These are phyloP conservation scores for Warburgia ugandensis DNA, from an alignment of 164 flowering plant genomes.

Conservation along the genomic window DNA sequence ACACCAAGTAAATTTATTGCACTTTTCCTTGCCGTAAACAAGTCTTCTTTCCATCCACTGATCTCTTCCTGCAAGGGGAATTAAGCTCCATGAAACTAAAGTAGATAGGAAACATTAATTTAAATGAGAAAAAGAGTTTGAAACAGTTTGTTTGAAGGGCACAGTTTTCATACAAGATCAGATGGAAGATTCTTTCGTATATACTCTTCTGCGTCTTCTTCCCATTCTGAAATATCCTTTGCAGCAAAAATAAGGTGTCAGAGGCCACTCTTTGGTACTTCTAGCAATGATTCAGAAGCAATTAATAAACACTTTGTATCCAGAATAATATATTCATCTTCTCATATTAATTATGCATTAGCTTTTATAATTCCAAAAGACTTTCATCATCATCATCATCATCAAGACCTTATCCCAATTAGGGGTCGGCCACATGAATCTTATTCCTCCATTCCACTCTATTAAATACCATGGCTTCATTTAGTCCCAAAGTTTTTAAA, in stretches of 20 bases:
- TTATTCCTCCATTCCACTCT: too few species aligned
- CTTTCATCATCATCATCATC: too few species aligned
- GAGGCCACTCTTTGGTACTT: background rate
- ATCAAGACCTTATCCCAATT: too few species aligned
- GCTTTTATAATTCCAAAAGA: too few species aligned
- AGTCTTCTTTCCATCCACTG: slow-evolving; percentile 74
- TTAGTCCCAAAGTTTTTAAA: too few species aligned
- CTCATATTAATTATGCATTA: too few species aligned
- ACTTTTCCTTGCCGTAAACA: slow-evolving; percentile 79
- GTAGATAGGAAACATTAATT: background rate
- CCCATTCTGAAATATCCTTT: slow-evolving; percentile 75
- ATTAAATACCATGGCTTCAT: too few species aligned
- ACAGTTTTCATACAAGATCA: slow-evolving; percentile 48
- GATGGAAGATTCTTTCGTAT: slow-evolving; percentile 76
- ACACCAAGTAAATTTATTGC: slow-evolving; percentile 79
- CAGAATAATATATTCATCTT: too few species aligned
- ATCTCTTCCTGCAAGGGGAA: slow-evolving; percentile 54
- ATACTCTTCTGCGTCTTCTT: slow-evolving; percentile 79
- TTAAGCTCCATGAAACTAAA: slow-evolving; percentile 1
- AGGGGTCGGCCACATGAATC: too few species aligned
- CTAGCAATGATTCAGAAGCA: too few species aligned
- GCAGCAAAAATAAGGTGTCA: slow-evolving; percentile 10
- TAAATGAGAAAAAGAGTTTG: too few species aligned
- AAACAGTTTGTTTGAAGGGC: background rate
- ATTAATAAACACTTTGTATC: too few species aligned